Percentiles rank a stretch among this genome's conserved stretches.
These are phyloP conservation scores for Hymenoscyphus fructigenus DNA, from an alignment of 2,329 filamentous ascomycete species.

Conservation along the genomic window DNA sequence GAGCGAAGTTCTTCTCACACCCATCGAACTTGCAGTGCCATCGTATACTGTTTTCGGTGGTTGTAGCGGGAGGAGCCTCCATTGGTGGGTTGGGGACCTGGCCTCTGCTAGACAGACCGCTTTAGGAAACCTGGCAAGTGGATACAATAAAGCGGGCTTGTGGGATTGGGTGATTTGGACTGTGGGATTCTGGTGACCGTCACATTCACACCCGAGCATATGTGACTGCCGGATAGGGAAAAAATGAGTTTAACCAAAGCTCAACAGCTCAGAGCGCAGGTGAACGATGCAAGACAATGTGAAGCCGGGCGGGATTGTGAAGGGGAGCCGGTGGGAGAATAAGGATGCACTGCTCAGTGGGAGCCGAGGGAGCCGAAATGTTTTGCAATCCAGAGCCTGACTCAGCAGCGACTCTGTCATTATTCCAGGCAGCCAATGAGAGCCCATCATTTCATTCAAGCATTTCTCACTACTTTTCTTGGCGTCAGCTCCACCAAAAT, in stretches of 20 bases:
- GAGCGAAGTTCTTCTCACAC: conserved; percentile 29
- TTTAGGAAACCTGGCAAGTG: not conserved
- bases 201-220: not conserved
- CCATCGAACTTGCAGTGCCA: conserved; percentile 21
- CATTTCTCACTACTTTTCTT: not conserved
- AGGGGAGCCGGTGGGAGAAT: not conserved
- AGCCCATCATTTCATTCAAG: not conserved
- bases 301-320: not conserved
- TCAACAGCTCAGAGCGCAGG: not conserved
- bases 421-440: not conserved
- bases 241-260: not conserved
- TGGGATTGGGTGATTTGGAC: too few species aligned
- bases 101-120: not conserved
- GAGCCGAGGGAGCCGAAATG: not conserved
- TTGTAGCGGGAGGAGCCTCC: not conserved
- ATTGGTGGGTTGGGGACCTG: not conserved
- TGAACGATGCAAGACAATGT: not conserved
- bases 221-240: not conserved
- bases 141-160: not conserved
- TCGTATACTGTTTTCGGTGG: conserved; percentile 3
- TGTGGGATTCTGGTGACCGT: not conserved
- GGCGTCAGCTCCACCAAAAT: not conserved
- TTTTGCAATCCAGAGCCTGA: not conserved
- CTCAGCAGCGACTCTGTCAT: not conserved
- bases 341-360: not conserved